Evolutionary conservation across 495 filamentous ascomycete genomes (phyloP).

Genomic region (Penicillium alfredii): DNA sequence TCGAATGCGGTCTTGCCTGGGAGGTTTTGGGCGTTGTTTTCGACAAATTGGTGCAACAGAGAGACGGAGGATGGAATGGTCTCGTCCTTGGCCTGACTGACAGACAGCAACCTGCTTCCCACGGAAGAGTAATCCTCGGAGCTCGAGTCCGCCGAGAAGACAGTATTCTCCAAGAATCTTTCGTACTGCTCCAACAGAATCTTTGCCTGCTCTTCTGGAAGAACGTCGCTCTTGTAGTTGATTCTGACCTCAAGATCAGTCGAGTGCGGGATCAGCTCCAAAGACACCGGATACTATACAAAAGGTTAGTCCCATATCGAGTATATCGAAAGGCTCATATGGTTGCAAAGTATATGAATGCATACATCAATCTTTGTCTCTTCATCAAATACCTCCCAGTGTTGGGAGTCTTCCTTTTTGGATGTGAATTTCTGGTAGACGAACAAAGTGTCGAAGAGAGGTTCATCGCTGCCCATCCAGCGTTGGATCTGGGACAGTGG

Average conservation of each 20-base stretch:
- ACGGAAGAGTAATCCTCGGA: conserved; percentile 16
- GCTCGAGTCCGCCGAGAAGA: conserved; percentile 20
- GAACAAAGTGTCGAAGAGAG: conserved; percentile 73
- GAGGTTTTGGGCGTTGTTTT: conserved; percentile 27
- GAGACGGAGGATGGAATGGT: conserved; percentile 17
- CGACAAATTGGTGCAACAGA: conserved; percentile 42
- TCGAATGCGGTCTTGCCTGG: conserved; percentile 39
- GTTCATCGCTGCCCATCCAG: conserved; percentile 52
- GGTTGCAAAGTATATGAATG: conserved; percentile 13
- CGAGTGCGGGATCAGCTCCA: conserved; percentile 58
- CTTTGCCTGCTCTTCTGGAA: conserved; percentile 58
- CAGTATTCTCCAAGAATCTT: conserved; percentile 19
- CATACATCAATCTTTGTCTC: conserved; percentile 51
- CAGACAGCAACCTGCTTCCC: conserved; percentile 23
- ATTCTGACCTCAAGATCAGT: conserved; percentile 49
- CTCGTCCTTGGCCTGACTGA: conserved; percentile 45
- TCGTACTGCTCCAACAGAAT: conserved; percentile 31
- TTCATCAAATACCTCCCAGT: conserved; percentile 49
- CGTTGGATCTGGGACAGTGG: conserved; percentile 62
- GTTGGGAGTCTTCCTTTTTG: conserved; percentile 1
- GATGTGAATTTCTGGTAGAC: conserved; percentile 61
- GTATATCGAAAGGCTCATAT: no score
- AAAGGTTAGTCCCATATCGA: conserved; percentile 1
- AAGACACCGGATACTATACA: conserved; percentile 56
- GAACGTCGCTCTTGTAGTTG: conserved; percentile 52